These are phyloP conservation scores for Diaporthe capsici DNA, from an alignment of 2,329 filamentous ascomycete species.

Conservation along the genomic window DNA sequence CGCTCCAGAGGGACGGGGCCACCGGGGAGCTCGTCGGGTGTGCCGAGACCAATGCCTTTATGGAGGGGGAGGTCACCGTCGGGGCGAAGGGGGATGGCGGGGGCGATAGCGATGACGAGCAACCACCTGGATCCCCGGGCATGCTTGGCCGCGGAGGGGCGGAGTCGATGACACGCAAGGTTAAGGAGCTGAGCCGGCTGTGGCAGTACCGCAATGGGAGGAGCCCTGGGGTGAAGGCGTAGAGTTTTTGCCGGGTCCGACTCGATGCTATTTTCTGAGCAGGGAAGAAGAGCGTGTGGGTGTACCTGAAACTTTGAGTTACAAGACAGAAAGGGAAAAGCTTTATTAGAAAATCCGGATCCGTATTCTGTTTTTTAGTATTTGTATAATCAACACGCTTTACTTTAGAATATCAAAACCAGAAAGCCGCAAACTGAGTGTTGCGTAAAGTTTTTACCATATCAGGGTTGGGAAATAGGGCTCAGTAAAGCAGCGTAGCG, in stretches of 20 bases:
- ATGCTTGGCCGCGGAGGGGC: constrained; percentile 52
- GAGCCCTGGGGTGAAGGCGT: constrained; percentile 61
- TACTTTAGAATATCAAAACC: neutral
- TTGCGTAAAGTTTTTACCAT: neutral
- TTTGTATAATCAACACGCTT: neutral
- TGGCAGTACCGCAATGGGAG: constrained; percentile 75
- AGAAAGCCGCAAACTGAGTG: neutral
- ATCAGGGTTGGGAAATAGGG: neutral
- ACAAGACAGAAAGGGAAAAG: neutral
- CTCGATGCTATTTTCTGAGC: neutral
- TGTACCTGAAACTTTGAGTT: no score
- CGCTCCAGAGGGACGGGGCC: constrained; percentile 58
- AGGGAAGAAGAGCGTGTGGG: neutral
- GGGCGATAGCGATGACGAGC: constrained; percentile 36
- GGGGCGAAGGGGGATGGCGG: constrained; percentile 56
- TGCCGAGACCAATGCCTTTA: constrained; percentile 64
- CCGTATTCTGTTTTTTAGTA: neutral
- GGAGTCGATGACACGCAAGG: constrained; percentile 48
- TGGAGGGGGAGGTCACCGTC: constrained; percentile 69
- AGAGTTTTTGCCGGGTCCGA: constrained; percentile 39
- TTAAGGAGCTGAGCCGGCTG: constrained; percentile 72
- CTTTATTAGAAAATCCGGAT: neutral
- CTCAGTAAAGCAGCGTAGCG: neutral
- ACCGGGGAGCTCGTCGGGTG: constrained; percentile 57
- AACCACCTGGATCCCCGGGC: constrained; percentile 43